Percentiles rank a stretch among this genome's conserved stretches.
These are phyloP conservation scores for Xanthoceras sorbifolium DNA, from an alignment of 345 rosid species.

Conservation along the genomic window DNA sequence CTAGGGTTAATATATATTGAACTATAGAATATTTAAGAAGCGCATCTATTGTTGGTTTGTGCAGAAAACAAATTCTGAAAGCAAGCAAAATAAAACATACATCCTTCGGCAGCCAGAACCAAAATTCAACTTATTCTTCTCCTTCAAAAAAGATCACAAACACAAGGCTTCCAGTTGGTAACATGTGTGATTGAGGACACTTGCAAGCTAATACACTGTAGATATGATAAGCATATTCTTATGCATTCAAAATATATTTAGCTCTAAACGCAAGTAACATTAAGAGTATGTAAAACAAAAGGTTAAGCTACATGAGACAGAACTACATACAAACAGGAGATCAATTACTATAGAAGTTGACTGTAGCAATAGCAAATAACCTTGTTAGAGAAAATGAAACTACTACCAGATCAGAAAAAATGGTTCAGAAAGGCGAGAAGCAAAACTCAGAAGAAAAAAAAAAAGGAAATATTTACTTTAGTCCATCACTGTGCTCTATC, in stretches of 20 bases:
- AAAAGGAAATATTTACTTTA: conserved; percentile 40
- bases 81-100: background rate
- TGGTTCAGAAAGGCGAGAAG: conserved; percentile 3
- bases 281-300: background rate
- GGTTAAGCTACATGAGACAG: background rate
- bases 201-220: background rate
- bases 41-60: background rate
- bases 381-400: background rate
- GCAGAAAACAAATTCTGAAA: background rate
- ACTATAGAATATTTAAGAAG: background rate
- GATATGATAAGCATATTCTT: too few relatives aligned
- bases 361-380: background rate
- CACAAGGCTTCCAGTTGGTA: background rate
- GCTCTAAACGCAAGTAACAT: background rate
- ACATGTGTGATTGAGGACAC: background rate
- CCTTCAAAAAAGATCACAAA: background rate
- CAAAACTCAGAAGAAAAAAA: background rate
- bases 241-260: background rate
- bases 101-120: background rate
- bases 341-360: too few relatives aligned
- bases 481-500: conserved; percentile 69
- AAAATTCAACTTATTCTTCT: background rate
- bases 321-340: background rate
- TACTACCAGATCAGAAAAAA: background rate
- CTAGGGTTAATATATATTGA: background rate